Conservation (phyloP, 768 basidiomycete species). For the Fomitopsis pulvina region DNA sequence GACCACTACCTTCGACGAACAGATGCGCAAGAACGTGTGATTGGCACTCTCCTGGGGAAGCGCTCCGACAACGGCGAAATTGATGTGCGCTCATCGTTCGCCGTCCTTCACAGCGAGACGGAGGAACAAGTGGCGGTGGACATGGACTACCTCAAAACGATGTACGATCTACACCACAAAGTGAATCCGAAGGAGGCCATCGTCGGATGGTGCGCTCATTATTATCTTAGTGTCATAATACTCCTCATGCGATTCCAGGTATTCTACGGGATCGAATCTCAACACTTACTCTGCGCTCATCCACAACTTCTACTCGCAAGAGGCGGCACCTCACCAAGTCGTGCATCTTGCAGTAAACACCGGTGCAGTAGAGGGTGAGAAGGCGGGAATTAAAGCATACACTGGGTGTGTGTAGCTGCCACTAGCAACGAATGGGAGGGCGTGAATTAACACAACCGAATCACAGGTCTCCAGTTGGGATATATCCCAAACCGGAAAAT, state of each 20-base stretch:
- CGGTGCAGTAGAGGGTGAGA: constrained; percentile 52
- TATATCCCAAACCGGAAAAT: constrained; percentile 88
- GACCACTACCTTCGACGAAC: constrained; percentile 93
- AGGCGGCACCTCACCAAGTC: constrained; percentile 82
- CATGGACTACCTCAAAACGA: constrained; percentile 90
- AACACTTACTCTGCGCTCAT: constrained; percentile 96
- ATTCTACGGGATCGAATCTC: constrained; percentile 84
- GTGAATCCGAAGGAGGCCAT: constrained; percentile 84
- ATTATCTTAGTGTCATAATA: not conserved
- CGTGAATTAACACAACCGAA: not conserved
- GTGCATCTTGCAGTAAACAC: constrained; percentile 91
- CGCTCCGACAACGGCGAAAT: constrained; percentile 51
- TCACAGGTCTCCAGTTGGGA: constrained; percentile 77
- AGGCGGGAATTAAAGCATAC: constrained; percentile 80
- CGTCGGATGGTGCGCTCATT: constrained; percentile 78
- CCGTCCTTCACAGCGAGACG: constrained; percentile 88
- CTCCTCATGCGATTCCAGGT: constrained; percentile 44
- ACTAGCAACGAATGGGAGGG: not conserved
- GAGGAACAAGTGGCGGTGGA: constrained; percentile 93
- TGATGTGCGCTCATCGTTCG: constrained; percentile 81
- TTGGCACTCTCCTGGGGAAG: constrained; percentile 89
- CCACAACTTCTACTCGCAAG: constrained; percentile 95
- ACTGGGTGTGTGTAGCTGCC: constrained; percentile 51
- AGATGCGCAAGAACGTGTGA: constrained; percentile 79
- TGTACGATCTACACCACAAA: constrained; percentile 87